Percentiles rank a stretch among this genome's conserved stretches.
Evolutionary conservation across 306 rosid species (phyloP).

Genomic region (Macrotyloma uniflorum): DNA sequence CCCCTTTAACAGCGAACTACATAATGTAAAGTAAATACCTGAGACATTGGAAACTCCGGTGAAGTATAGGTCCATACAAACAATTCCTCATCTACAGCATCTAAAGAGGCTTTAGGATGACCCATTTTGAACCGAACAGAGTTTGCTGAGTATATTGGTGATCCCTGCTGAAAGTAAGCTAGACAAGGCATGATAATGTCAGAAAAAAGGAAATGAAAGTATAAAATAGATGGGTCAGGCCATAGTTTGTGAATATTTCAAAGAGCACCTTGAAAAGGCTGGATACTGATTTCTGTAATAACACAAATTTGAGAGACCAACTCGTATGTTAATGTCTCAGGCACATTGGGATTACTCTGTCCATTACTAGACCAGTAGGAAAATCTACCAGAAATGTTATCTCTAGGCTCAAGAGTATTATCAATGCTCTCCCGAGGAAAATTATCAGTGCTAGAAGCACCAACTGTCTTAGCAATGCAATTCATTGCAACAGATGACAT

Average conservation of each 20-base stretch:
- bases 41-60: conserved; percentile 77
- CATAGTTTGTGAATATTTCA: conserved; percentile 26
- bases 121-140: conserved; percentile 84
- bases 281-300: conserved; percentile 63
- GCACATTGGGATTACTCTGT: conserved; percentile 63
- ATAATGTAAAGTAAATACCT: conserved; percentile 48
- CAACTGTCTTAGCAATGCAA: conserved; percentile 61
- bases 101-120: conserved; percentile 46
- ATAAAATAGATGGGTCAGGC: conserved; percentile 9
- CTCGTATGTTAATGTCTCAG: conserved; percentile 79
- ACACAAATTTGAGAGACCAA: conserved; percentile 70
- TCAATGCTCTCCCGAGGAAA: conserved; percentile 73
- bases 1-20: conserved; percentile 31
- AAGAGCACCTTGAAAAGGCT: conserved; percentile 78
- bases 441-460: conserved; percentile 97
- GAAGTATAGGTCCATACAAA: conserved; percentile 87
- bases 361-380: conserved; percentile 95
- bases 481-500: conserved; percentile 36
- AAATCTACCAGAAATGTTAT: conserved; percentile 32
- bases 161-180: conserved; percentile 74
- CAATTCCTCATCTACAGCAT: conserved; percentile 46
- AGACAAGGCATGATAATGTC: conserved; percentile 35
- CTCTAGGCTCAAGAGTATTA: conserved; percentile 66
- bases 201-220: conserved; percentile 16
- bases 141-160: conserved; percentile 80